These are phyloP conservation scores for Babjeviella inositovora DNA, from an alignment of 805 yeast species.

Conservation along the genomic window DNA sequence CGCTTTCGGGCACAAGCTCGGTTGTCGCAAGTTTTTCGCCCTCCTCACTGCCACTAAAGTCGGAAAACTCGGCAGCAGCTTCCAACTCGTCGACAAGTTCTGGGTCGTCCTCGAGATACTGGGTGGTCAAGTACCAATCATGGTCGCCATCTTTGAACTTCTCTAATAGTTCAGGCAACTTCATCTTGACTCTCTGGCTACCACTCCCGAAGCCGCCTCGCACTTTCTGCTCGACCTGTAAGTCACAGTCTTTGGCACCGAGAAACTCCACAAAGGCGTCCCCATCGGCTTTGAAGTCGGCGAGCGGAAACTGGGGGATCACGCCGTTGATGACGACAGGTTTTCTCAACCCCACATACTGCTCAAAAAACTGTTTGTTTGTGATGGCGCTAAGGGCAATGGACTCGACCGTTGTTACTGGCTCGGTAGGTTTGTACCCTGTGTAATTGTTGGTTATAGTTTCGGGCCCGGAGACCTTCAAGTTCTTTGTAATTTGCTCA, in stretches of 20 bases:
- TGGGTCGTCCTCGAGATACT: conserved; percentile 33
- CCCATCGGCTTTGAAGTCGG: conserved; percentile 13
- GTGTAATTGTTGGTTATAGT: too few species aligned
- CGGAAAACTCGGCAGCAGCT: conserved; percentile 4
- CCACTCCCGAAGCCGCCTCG: conserved; percentile 62
- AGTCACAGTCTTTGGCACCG: conserved; percentile 7
- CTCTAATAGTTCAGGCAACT: conserved; percentile 27
- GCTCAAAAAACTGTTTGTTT: conserved; percentile 13
- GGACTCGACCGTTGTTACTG: conserved; percentile 4
- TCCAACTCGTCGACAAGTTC: conserved; percentile 9
- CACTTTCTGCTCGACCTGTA: conserved; percentile 43
- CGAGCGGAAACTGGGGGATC: conserved; percentile 14
- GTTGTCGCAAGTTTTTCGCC: conserved; percentile 7
- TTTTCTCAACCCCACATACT: conserved; percentile 20
- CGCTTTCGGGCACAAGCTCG: conserved; percentile 10
- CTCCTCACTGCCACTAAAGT: conserved; percentile 8
- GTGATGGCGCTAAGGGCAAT: conserved; percentile 7
- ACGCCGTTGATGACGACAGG: conserved; percentile 34
- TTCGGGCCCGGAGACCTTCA: too few species aligned
- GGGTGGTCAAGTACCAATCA: conserved; percentile 50
- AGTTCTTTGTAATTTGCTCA: too few species aligned
- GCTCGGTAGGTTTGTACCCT: neutral
- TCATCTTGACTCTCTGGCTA: conserved; percentile 29
- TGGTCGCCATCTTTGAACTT: conserved; percentile 23
- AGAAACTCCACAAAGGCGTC: conserved; percentile 15